phyloP scores from a whole-genome alignment of 2,329 filamentous ascomycete genomes.

The Penicillium sp. region DNA sequence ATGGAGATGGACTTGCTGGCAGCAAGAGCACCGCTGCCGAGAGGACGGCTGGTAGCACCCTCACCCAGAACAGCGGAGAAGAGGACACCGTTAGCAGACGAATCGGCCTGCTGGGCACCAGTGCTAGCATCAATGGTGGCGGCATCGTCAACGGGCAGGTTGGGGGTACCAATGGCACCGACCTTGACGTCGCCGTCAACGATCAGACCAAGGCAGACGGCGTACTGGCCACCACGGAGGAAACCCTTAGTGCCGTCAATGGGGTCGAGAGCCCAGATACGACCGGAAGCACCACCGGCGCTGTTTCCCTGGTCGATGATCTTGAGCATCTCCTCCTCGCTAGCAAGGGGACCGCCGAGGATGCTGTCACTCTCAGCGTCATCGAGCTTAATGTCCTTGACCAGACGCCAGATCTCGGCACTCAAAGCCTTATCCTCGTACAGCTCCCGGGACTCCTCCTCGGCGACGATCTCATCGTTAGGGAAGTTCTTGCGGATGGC shows the following conservation, averaged over 20 bases:
- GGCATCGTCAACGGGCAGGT: conserved; percentile 83
- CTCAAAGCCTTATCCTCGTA: conserved; percentile 69
- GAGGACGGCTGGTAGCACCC: conserved; percentile 76
- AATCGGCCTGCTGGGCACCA: conserved; percentile 71
- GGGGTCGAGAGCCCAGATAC: conserved; percentile 95
- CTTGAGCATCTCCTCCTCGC: conserved; percentile 61
- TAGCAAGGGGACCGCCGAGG: conserved; percentile 68
- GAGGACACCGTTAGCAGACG: conserved; percentile 77
- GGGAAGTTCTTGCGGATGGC: conserved; percentile 90
- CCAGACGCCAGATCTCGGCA: conserved; percentile 80
- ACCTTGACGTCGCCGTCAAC: conserved; percentile 92
- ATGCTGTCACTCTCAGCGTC: conserved; percentile 65
- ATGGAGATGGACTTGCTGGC: conserved; percentile 70
- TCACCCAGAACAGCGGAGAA: conserved; percentile 80
- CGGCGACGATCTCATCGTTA: conserved; percentile 84
- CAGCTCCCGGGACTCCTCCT: conserved; percentile 86
- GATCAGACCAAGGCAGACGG: conserved; percentile 88
- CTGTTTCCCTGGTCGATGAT: conserved; percentile 57
- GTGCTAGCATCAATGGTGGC: conserved; percentile 69
- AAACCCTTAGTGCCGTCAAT: conserved; percentile 99
- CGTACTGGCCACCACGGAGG: conserved; percentile 92
- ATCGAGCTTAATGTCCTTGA: conserved; percentile 68
- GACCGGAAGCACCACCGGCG: conserved; percentile 40
- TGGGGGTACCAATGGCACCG: conserved; percentile 92
- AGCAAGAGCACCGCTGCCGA: conserved; percentile 54